Evolutionary conservation across 345 rosid species (phyloP), one percentile per base, ranked within the genome.

Genomic region (Arabidopsis suecica): DNA sequence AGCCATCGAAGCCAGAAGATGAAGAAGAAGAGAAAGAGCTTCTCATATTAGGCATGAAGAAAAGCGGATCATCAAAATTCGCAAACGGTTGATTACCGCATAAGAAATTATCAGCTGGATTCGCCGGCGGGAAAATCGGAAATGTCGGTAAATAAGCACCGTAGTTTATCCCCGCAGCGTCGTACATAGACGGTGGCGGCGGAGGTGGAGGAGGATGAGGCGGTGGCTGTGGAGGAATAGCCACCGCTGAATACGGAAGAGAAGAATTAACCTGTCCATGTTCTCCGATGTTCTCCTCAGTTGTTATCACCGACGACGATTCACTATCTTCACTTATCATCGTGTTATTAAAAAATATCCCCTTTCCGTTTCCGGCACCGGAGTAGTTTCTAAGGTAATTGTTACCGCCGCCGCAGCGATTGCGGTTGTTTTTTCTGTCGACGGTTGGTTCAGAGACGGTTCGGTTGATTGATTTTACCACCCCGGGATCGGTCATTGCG

Each of bases 261-360:
- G 82, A 82, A 12, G 95, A 88, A 65, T 84, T 85, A 6, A 86
- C 88, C 34, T 85, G 96, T 20, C 22, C 82, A 1, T 68, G 47
- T 62, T 61, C 80, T 25, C 86, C 83, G 18, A 80, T 34, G 61
- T 76, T 76, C 74, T 84, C 88, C 62, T 91, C 92, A 0, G 87
- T 93, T 2, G 91, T 91, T 7, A 88, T 85, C 73, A 89, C 93
- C 25, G 91, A 90, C 0, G 91, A 87, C 5, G 91, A 85, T 6
- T 91, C 96, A 13, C 85, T 88, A 16, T 88, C 96, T 33, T 87
- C 91, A 4, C 36, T 61, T 1, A 68, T 71, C 41, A 61, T 71
- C 25, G 69, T 6, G 5, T 66, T 78, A 30, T 67, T 65, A 3
- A 49, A 65, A 49, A 65, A 72, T 0, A 72, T 58, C 2, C 69